Base-by-base conservation (phyloP, 1,139 yeast species). In the Saccharomycopsis crataegensis region DNA sequence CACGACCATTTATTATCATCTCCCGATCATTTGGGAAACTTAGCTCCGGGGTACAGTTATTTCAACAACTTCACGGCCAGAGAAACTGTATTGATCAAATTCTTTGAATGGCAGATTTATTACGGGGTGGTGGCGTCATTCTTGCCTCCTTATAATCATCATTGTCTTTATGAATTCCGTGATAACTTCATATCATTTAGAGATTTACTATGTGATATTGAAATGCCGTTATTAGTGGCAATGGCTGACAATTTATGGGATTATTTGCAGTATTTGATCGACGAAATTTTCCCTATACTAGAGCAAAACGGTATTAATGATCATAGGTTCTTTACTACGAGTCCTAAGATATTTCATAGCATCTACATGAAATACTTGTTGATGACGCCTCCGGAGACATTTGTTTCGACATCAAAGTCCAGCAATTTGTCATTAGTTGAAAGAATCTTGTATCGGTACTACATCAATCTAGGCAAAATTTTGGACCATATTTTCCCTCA, bases 91-190 rank as follows among this genome's bases (percentile, higher is more conserved):
- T 31, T 54, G 12, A 54, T 54, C 14, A 54, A 54, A 37, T 51
- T 52, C 36, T 54, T 54, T 49, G 57, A 54, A 46, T 54, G 57
- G 57, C 55, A 54, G 28, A 41, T 54, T 16, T 54, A 51, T 43
- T 51, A 52, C 32, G 41, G 48, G 3, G 33, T 42, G 11, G 37
- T 34, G n/a, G 46, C 57, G 14, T 28, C 46, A 8, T 54, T 37
- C 32, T 48, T 54, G 32, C 57, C 57, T 11, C 50, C 54, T 11
- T 54, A 54, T 41, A 31, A 40, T 17, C 46, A 31, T 17, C 40
- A 34, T 16, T 54, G 55, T 41, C 22, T 54, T 8, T 43, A 43
- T 45, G 57, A 54, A 43, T 48, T 52, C 16, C 33, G 48, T 8
- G 34, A 45, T 8, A 53, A 52, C 33, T 12, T 54, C 4, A 9